phyloP scores from a whole-genome alignment of 495 filamentous ascomycete species.

The Aspergillus sparsus region DNA sequence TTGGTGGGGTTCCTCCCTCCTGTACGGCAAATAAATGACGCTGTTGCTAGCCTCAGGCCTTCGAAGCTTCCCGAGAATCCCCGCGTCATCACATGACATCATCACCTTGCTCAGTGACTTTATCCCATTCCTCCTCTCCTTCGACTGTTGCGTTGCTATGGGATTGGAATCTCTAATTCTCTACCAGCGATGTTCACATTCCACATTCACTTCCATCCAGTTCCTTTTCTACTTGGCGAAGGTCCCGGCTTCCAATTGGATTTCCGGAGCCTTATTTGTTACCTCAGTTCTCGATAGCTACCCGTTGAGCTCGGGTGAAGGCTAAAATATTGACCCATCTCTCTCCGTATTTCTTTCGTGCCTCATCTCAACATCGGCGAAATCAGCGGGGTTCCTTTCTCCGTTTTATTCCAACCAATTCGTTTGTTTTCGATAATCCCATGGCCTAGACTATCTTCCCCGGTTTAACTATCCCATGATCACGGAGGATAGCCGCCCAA shows the following conservation, averaged over 20 bases:
- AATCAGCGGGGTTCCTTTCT: conserved; percentile 34
- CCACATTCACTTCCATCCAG: no score
- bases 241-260: neutral
- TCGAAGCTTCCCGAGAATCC: conserved; percentile 25
- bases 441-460: conserved; percentile 6
- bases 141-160: neutral
- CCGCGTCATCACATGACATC: conserved; percentile 34
- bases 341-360: conserved; percentile 47
- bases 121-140: neutral
- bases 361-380: conserved; percentile 24
- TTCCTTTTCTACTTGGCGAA: no score
- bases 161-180: neutral
- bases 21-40: conserved; percentile 21
- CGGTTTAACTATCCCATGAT: neutral
- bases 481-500: neutral
- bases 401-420: conserved; percentile 33
- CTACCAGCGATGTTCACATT: neutral
- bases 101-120: conserved; percentile 13
- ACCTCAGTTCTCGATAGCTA: conserved; percentile 1
- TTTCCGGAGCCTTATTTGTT: conserved; percentile 1
- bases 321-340: conserved; percentile 31
- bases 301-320: conserved; percentile 7
- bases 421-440: conserved; percentile 23
- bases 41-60: conserved; percentile 22
- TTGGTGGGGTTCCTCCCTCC: conserved; percentile 19